These are phyloP conservation scores for Solanum aculeatissimum DNA, from an alignment of 305 asterid genomes.

Conservation along the genomic window DNA sequence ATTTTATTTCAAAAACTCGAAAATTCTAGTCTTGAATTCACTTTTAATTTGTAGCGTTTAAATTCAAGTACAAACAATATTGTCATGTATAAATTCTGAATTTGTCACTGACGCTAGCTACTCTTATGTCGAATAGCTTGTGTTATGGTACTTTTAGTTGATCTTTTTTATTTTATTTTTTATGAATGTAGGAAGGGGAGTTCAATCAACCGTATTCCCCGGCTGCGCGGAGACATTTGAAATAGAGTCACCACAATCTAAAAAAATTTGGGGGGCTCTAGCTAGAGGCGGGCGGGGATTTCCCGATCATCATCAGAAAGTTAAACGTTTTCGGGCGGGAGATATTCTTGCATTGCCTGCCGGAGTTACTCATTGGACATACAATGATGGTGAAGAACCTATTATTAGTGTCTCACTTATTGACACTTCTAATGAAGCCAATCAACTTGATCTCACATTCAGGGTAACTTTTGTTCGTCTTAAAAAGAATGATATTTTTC, in stretches of 20 bases:
- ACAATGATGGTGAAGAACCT: constrained; percentile 34
- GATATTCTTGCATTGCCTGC: constrained; percentile 50
- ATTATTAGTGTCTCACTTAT: constrained; percentile 42
- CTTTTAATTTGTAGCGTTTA: neutral
- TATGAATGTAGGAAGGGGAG: constrained; percentile 34
- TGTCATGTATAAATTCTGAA: neutral
- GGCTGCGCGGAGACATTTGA: constrained; percentile 67
- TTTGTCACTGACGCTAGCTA: neutral
- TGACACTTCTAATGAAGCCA: constrained; percentile 34
- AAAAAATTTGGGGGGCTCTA: neutral
- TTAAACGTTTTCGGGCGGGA: constrained; percentile 29
- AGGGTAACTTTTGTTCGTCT: constrained; percentile 19
- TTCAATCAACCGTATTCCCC: constrained; percentile 31
- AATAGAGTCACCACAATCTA: neutral
- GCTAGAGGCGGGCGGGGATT: constrained; percentile 3
- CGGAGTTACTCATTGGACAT: constrained; percentile 45
- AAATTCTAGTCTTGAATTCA: neutral
- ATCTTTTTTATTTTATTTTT: neutral
- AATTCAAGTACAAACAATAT: neutral
- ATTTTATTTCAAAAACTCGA: neutral
- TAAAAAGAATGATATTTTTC: neutral
- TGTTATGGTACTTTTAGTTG: neutral
- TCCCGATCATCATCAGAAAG: constrained; percentile 45
- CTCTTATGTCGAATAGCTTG: neutral
- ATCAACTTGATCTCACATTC: constrained; percentile 51